Conservation (phyloP, 495 filamentous ascomycete species). For the Annulohypoxylon maeteangense region DNA sequence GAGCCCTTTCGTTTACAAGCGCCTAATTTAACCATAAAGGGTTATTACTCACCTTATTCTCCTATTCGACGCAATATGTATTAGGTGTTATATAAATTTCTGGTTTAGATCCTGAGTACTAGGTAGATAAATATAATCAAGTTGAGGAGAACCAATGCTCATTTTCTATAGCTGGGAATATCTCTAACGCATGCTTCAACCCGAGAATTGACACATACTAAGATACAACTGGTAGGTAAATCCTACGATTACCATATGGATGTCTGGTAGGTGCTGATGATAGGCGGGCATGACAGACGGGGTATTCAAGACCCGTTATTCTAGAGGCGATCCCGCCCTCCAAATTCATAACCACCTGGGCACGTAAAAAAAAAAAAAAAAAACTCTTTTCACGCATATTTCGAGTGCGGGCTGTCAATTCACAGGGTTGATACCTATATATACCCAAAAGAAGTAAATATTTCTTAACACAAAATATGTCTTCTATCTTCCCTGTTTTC, state of each 20-base stretch:
- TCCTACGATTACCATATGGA: too few relatives aligned
- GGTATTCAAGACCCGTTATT: background rate
- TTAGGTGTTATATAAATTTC: background rate
- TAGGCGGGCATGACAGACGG: background rate
- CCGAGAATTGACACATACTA: background rate
- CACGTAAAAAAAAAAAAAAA: too few relatives aligned
- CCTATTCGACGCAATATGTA: background rate
- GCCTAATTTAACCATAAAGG: constrained; percentile 3
- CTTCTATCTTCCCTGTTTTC: constrained; percentile 15
- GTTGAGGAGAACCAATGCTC: background rate
- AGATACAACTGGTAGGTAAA: too few relatives aligned
- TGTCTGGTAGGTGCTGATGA: background rate
- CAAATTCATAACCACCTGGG: background rate
- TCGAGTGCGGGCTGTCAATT: too few relatives aligned
- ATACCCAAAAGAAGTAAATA: background rate
- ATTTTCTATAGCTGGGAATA: background rate
- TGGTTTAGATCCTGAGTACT: too few relatives aligned
- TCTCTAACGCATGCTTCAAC: background rate
- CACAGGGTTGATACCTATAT: constrained; percentile 16
- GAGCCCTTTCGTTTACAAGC: constrained; percentile 17
- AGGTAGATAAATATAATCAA: too few relatives aligned
- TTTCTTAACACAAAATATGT: background rate
- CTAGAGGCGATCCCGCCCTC: background rate
- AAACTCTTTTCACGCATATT: too few relatives aligned
- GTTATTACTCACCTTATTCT: background rate